Base-by-base conservation (phyloP, 2,329 filamentous ascomycete genomes). In the Plectosphaerella cucumerina region DNA sequence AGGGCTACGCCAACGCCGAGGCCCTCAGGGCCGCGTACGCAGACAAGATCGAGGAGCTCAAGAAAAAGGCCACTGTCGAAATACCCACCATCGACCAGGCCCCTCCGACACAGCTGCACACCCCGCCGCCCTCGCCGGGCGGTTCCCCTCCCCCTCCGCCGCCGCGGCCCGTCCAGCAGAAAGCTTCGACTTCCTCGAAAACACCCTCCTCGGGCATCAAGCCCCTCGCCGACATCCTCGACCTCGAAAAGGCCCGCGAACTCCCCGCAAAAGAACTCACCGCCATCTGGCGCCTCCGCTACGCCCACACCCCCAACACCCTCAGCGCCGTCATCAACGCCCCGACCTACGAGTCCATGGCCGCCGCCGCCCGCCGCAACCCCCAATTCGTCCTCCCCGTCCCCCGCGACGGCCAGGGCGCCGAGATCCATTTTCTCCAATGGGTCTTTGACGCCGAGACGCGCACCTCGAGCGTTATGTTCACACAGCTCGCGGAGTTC, bases 341-440 rank as follows among this genome's bases (percentile, higher is more conserved):
- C 3, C 67, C 79, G 2, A 89, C 86, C n/a, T 97, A 92, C 73
- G 66, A 74, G 33, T 76, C 81, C 48, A 90, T 99, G 65, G 82
- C 86, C 56, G 66, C 72, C 0, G 83, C 84, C 3, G 94, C 92
- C 14, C 84, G 83, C 56, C 75, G 75, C 48, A 82, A 93, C 66
- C 94, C 94, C 14, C 86, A 91, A 60, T 99, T 99, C 72, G 86
- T 99, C 50, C 81, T 99, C 1, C 94, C 94, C 0, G 80, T 97
- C 6, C 89, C 89, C 58, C 89, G 81, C 69, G 71, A 72, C 44
- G 72, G 69, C 21, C 75, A 76, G 58, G 90, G 89, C 48, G 90
- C 91, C 44, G 94, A 97, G 69, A 91, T 99, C 44, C 94, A 99
- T 71, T 96, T 96, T 69, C 71, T 99, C 55, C 93, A 99, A 70